Evolutionary conservation across 306 rosid genomes (phyloP).

Genomic region (Vachellia pachyceras): DNA sequence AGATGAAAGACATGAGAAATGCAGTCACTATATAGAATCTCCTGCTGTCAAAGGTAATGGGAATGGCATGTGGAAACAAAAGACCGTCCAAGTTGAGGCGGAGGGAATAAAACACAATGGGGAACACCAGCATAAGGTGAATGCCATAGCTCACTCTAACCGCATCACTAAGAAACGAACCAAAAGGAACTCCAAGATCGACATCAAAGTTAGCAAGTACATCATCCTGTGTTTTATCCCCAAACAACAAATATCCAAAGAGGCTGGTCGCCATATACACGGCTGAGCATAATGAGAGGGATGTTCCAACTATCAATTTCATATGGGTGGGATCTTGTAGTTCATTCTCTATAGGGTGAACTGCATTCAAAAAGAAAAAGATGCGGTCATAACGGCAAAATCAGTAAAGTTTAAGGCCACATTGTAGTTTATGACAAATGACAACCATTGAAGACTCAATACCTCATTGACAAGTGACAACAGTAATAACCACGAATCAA

Average conservation of each 20-base stretch:
- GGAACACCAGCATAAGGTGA: conserved; percentile 84
- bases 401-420: not conserved
- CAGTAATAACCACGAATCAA: conserved; percentile 1
- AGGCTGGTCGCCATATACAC: conserved; percentile 67
- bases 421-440: not conserved
- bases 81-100: conserved; percentile 75
- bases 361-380: conserved; percentile 42
- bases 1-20: conserved; percentile 61
- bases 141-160: conserved; percentile 77
- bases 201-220: conserved; percentile 80
- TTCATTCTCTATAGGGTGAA: conserved; percentile 72
- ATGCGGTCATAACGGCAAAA: not conserved
- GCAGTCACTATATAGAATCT: conserved; percentile 64
- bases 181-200: conserved; percentile 70
- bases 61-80: conserved; percentile 69
- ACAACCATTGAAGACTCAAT: not conserved
- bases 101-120: conserved; percentile 76
- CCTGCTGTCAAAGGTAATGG: conserved; percentile 53
- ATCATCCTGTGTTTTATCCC: conserved; percentile 71
- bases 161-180: conserved; percentile 66
- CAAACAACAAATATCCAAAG: conserved; percentile 68
- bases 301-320: conserved; percentile 58
- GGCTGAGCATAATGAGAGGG: conserved; percentile 59
- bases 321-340: conserved; percentile 58
- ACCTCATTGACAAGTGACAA: not conserved